Conservation (phyloP, 1,139 yeast species). For the Yamadazyma dendronema region DNA sequence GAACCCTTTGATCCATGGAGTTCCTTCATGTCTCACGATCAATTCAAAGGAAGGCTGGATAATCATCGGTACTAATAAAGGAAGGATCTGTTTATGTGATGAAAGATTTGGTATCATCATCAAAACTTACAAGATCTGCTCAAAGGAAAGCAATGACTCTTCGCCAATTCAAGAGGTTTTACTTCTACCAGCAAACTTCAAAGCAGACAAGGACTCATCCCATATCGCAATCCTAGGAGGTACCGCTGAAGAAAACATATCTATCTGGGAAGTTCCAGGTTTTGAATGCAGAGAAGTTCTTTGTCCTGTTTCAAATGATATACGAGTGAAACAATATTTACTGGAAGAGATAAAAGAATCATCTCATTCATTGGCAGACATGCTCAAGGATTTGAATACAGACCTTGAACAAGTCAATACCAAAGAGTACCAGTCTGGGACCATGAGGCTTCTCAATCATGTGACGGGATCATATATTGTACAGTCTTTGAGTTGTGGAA, state of each 20-base stretch:
- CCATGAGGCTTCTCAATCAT: slow-evolving; percentile 9
- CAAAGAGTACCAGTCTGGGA: neutral
- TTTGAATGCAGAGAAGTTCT: slow-evolving; percentile 61
- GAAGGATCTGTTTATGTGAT: slow-evolving; percentile 81
- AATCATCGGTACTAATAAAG: slow-evolving; percentile 71
- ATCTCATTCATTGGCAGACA: slow-evolving; percentile 8
- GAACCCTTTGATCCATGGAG: slow-evolving; percentile 66
- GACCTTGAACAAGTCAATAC: slow-evolving; percentile 8
- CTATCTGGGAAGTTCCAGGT: slow-evolving; percentile 75
- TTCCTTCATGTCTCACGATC: slow-evolving; percentile 58
- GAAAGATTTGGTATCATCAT: slow-evolving; percentile 61
- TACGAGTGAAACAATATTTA: slow-evolving; percentile 10
- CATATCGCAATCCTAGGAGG: slow-evolving; percentile 49
- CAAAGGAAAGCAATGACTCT: slow-evolving; percentile 16
- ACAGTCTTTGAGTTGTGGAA: slow-evolving; percentile 27
- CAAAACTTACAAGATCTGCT: slow-evolving; percentile 59
- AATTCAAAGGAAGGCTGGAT: slow-evolving; percentile 58
- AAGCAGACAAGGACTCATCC: slow-evolving; percentile 6
- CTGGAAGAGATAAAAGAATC: slow-evolving; percentile 11
- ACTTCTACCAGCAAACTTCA: slow-evolving; percentile 9
- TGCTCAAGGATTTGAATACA: slow-evolving; percentile 11
- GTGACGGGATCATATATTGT: slow-evolving; percentile 16
- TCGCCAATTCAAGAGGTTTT: slow-evolving; percentile 14
- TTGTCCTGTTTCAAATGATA: slow-evolving; percentile 7
- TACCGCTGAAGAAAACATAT: slow-evolving; percentile 49